A percentile compares a stretch with the other conserved stretches of the same genome.
These are phyloP conservation scores for Phytophthora chlamydospora DNA, from an alignment of 352 stramenopile species.

Conservation along the genomic window DNA sequence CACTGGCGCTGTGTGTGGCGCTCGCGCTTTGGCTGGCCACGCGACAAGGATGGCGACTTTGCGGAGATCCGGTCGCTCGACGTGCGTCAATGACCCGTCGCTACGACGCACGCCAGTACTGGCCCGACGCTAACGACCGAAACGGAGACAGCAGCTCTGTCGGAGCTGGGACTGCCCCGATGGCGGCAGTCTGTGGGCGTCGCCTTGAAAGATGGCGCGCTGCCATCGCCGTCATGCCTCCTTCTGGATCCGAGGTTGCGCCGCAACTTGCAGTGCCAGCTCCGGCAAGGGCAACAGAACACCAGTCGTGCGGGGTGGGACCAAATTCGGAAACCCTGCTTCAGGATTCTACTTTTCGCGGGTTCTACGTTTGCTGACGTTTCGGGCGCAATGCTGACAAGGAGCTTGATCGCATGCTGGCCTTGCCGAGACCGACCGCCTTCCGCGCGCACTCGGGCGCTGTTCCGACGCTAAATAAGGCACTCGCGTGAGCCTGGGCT, in stretches of 20 bases:
- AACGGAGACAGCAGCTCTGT: constrained; percentile 11
- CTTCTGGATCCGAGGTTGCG: constrained; percentile 18
- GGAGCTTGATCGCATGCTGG: constrained; percentile 15
- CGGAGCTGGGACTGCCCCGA: no score
- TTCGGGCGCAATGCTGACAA: constrained; percentile 18
- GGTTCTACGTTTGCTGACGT: constrained; percentile 12
- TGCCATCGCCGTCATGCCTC: constrained; percentile 2
- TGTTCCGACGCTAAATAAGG: constrained; percentile 32
- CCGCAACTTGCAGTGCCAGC: background rate
- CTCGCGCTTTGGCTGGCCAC: constrained; percentile 34
- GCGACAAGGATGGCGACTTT: constrained; percentile 37
- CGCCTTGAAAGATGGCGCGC: no score
- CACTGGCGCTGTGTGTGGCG: background rate
- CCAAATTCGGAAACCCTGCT: constrained; percentile 17
- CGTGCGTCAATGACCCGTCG: constrained; percentile 35
- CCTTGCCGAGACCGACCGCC: background rate
- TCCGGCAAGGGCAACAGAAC: background rate
- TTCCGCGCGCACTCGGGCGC: constrained; percentile 5
- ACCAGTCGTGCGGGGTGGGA: constrained; percentile 7
- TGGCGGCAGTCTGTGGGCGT: no score
- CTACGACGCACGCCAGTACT: constrained; percentile 34
- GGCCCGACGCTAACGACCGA: constrained; percentile 21
- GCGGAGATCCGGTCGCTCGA: constrained; percentile 27
- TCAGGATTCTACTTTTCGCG: constrained; percentile 31
- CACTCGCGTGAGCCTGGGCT: background rate